phyloP scores from a whole-genome alignment of 768 basidiomycete genomes.

The Podaxis sp. region DNA sequence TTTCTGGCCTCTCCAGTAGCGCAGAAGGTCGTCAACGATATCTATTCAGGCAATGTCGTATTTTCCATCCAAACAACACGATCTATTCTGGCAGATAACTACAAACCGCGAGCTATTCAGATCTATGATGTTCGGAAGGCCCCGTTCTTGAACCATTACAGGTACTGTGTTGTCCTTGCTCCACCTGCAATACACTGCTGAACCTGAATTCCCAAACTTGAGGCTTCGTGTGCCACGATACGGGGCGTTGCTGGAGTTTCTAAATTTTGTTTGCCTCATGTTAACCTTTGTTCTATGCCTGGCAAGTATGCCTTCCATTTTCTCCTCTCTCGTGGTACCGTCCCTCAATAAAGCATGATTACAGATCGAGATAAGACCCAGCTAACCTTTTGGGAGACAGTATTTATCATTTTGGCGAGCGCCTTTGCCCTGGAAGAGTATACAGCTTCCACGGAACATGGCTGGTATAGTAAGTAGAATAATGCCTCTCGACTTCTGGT shows the following conservation, averaged over 20 bases:
- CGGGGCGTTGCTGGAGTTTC: conserved; percentile 71
- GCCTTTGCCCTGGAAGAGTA: conserved; percentile 88
- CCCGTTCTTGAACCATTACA: conserved; percentile 82
- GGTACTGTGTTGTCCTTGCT: conserved; percentile 33
- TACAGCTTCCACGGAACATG: conserved; percentile 82
- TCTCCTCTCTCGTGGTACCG: background rate
- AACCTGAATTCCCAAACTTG: conserved; percentile 3
- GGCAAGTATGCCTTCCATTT: conserved; percentile 48
- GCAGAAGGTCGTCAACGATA: conserved; percentile 84
- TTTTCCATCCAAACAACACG: conserved; percentile 60
- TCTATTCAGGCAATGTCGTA: conserved; percentile 78
- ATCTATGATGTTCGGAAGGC: conserved; percentile 65
- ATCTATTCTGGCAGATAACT: conserved; percentile 87
- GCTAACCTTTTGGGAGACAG: conserved; percentile 60
- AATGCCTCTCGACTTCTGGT: background rate
- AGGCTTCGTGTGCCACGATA: conserved; percentile 84
- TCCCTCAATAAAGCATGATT: conserved; percentile 1
- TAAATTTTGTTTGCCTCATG: conserved; percentile 70
- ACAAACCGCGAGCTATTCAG: conserved; percentile 75
- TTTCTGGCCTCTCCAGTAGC: conserved; percentile 83
- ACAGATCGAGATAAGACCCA: conserved; percentile 55
- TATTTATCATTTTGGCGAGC: conserved; percentile 72
- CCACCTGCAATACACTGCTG: background rate
- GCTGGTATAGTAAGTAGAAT: conserved; percentile 70
- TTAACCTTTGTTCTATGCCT: conserved; percentile 73